Evolutionary conservation across 495 filamentous ascomycete species (phyloP).

Genomic region (Penicillium salamii): DNA sequence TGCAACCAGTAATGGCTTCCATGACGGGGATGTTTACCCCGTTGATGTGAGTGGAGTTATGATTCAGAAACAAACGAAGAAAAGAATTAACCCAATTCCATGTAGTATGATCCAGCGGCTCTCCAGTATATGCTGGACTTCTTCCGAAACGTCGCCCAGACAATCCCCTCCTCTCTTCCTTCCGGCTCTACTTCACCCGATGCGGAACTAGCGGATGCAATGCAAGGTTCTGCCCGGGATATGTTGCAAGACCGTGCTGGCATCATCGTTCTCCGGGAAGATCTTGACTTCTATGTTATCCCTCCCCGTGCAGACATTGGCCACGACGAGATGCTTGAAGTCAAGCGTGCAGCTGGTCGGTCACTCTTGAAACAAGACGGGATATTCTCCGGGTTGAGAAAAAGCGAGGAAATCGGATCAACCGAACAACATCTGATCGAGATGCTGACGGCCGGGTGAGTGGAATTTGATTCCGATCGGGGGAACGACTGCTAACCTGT

Average conservation of each 20-base stretch:
- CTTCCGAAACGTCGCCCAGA: conserved; percentile 92
- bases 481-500: conserved; percentile 13
- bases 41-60: conserved; percentile 75
- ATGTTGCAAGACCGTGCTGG: conserved; percentile 87
- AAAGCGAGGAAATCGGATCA: conserved; percentile 92
- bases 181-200: conserved; percentile 61
- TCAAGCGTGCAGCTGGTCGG: conserved; percentile 89
- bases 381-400: conserved; percentile 91
- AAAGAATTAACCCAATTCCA: too few species aligned
- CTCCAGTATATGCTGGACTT: conserved; percentile 99
- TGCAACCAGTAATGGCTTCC: conserved; percentile 71
- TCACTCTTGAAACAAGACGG: conserved; percentile 87
- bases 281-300: conserved; percentile 96
- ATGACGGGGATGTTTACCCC: conserved; percentile 90
- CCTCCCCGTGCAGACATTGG: conserved; percentile 83
- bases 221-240: conserved; percentile 66
- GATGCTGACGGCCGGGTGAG: conserved; percentile 97
- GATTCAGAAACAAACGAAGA: conserved; percentile 44
- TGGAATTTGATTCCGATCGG: conserved; percentile 8
- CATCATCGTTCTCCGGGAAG: conserved; percentile 95
- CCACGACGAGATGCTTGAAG: conserved; percentile 88
- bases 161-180: conserved; percentile 70
- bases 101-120: conserved; percentile 91
- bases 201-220: conserved; percentile 63
- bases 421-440: conserved; percentile 99